Evolutionary conservation across 768 basidiomycete genomes (phyloP).

Genomic region (Ephemerocybe angulata): DNA sequence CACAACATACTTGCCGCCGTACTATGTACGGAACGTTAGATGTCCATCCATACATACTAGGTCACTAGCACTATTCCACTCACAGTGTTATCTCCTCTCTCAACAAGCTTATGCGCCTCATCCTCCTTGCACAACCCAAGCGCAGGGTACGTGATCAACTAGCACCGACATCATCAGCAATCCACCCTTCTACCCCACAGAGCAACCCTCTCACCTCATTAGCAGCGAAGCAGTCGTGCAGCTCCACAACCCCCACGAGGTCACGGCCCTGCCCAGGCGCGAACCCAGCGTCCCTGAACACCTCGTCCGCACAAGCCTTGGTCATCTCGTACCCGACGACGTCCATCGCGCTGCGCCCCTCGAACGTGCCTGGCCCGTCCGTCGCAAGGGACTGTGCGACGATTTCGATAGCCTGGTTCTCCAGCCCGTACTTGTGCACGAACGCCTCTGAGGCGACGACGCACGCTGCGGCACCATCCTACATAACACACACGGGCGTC

Average conservation of each 20-base stretch:
- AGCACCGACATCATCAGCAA: not conserved
- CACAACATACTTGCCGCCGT: conserved; percentile 80
- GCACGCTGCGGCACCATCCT: conserved; percentile 77
- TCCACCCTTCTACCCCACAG: not conserved
- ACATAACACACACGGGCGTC: not conserved
- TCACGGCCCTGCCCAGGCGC: conserved; percentile 58
- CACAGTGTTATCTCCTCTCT: conserved; percentile 76
- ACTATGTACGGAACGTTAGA: conserved; percentile 38
- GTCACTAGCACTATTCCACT: conserved; percentile 18
- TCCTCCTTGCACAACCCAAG: conserved; percentile 65
- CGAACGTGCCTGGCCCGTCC: conserved; percentile 62
- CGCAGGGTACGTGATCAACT: conserved; percentile 82
- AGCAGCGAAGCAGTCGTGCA: conserved; percentile 83
- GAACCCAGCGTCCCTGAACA: conserved; percentile 71
- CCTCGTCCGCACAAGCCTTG: conserved; percentile 60
- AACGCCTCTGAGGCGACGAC: conserved; percentile 78
- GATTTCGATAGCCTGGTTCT: conserved; percentile 87
- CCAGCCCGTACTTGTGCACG: conserved; percentile 63
- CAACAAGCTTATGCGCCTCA: conserved; percentile 71
- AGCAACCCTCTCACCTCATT: conserved; percentile 56
- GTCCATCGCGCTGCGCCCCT: conserved; percentile 70
- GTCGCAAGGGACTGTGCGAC: conserved; percentile 63
- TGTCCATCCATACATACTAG: not conserved
- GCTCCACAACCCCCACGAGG: conserved; percentile 78
- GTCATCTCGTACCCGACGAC: conserved; percentile 81